Evolutionary conservation across 768 basidiomycete species (phyloP).

Genomic region (Trametes cinnabarina): DNA sequence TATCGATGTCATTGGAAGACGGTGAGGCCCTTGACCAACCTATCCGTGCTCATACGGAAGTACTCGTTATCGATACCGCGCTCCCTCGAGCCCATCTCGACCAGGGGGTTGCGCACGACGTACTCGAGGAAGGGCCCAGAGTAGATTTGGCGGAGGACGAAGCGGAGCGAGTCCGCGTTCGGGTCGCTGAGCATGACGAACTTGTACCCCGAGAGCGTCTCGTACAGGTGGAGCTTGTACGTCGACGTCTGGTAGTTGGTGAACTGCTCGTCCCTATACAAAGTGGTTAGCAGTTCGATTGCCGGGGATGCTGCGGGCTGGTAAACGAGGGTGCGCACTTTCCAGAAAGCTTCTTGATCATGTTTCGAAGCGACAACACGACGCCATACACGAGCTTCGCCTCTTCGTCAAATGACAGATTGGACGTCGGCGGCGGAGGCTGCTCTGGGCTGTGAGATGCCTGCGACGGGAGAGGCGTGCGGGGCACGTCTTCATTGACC

Average conservation of each 20-base stretch:
- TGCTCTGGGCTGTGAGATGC: slow-evolving; percentile 31
- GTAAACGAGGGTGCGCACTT: slow-evolving; percentile 47
- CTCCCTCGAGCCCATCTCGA: slow-evolving; percentile 77
- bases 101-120: slow-evolving; percentile 89
- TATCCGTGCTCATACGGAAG: slow-evolving; percentile 78
- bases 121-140: slow-evolving; percentile 92
- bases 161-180: slow-evolving; percentile 75
- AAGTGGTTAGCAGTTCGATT: background rate
- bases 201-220: slow-evolving; percentile 89
- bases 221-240: slow-evolving; percentile 92
- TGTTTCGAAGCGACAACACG: slow-evolving; percentile 84
- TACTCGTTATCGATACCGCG: slow-evolving; percentile 92
- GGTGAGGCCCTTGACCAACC: slow-evolving; percentile 61
- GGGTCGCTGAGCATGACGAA: slow-evolving; percentile 94
- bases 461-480: slow-evolving; percentile 21
- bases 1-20: slow-evolving; percentile 40
- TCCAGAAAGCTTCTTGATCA: slow-evolving; percentile 92
- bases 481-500: slow-evolving; percentile 42
- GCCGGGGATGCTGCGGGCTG: background rate
- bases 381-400: slow-evolving; percentile 97
- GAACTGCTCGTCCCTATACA: slow-evolving; percentile 82
- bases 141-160: slow-evolving; percentile 85
- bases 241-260: slow-evolving; percentile 85
- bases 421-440: slow-evolving; percentile 45
- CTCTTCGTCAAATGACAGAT: slow-evolving; percentile 93